Percentiles rank a stretch among this genome's conserved stretches.
These are phyloP conservation scores for Boletellus dicymbophilus DNA, from an alignment of 1,284 basidiomycete species.

Conservation along the genomic window DNA sequence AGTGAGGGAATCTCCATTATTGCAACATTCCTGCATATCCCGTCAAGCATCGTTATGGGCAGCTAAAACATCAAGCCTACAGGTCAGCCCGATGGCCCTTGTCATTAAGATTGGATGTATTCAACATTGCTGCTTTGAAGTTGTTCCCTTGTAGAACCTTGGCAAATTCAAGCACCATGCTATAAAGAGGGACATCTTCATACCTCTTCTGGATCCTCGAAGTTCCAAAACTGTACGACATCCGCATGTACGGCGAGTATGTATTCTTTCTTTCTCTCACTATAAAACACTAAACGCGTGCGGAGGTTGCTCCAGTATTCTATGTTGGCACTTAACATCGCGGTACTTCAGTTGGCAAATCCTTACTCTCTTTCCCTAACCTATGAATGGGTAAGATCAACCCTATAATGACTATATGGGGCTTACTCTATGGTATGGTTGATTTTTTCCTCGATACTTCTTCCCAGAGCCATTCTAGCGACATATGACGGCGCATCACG, in stretches of 20 bases:
- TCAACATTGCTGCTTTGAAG: background rate
- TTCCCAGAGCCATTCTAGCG: background rate
- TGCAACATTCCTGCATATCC: background rate
- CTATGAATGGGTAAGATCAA: background rate
- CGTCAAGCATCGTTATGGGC: background rate
- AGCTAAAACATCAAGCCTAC: background rate
- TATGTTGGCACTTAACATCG: background rate
- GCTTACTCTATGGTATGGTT: background rate
- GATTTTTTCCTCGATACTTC: background rate
- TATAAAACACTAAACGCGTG: background rate
- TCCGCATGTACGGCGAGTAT: background rate
- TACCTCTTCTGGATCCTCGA: background rate
- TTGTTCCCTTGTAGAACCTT: background rate
- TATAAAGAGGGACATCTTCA: background rate
- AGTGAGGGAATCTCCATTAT: background rate
- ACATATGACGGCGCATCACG: background rate
- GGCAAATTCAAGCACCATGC: background rate
- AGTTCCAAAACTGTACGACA: background rate
- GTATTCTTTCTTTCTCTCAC: background rate
- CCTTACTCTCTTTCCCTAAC: background rate
- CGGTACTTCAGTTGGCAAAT: no score
- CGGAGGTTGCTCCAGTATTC: background rate
- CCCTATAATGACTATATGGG: background rate
- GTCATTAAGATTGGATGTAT: background rate
- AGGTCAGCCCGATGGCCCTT: no score